These are phyloP conservation scores for Pythium guiyangense DNA, from an alignment of 352 stramenopile genomes.

Conservation along the genomic window DNA sequence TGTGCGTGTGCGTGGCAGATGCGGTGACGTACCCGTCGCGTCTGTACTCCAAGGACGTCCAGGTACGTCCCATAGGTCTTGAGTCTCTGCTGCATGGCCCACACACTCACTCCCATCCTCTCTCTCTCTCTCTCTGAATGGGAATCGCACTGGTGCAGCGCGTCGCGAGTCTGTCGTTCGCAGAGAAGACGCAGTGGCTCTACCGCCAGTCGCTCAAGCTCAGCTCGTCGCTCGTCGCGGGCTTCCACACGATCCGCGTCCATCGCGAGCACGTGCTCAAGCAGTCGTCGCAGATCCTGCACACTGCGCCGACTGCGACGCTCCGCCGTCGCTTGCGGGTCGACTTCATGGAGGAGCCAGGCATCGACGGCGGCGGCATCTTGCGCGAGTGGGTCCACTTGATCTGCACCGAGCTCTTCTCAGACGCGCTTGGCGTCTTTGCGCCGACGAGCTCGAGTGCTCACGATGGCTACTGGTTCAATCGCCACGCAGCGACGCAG, in stretches of 20 bases:
- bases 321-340: slow-evolving; percentile 74
- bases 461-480: slow-evolving; percentile 68
- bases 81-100: neutral
- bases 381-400: slow-evolving; percentile 79
- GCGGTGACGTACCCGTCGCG: slow-evolving; percentile 3
- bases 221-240: slow-evolving; percentile 42
- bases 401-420: slow-evolving; percentile 61
- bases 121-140: neutral
- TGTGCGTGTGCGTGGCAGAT: neutral
- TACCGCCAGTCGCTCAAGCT: slow-evolving; percentile 61
- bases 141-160: slow-evolving; percentile 17
- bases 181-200: slow-evolving; percentile 64
- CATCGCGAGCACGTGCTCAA: slow-evolving; percentile 64
- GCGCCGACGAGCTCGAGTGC: slow-evolving; percentile 29
- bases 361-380: slow-evolving; percentile 72
- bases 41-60: slow-evolving; percentile 14
- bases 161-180: slow-evolving; percentile 38
- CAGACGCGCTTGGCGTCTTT: slow-evolving; percentile 47
- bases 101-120: neutral
- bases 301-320: slow-evolving; percentile 34
- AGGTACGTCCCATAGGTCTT: neutral
- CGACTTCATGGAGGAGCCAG: slow-evolving; percentile 81
- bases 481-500: slow-evolving; percentile 18
- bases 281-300: slow-evolving; percentile 59
- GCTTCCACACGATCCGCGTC: slow-evolving; percentile 62